Evolutionary conservation across 2,329 filamentous ascomycete genomes (phyloP).

Genomic region (Didymella pinodella): DNA sequence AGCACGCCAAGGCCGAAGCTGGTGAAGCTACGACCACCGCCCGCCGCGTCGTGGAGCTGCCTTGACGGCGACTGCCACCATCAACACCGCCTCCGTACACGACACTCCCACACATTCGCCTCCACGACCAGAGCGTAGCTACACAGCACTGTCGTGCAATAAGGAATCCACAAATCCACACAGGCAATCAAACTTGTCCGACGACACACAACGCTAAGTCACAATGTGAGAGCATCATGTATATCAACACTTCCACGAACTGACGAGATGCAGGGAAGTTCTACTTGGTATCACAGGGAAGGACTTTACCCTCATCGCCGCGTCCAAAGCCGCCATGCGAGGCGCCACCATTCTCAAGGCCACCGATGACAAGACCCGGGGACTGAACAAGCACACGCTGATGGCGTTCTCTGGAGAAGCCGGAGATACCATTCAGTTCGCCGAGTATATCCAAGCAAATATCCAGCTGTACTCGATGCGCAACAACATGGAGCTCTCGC

Average conservation of each 20-base stretch:
- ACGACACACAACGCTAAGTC: constrained; percentile 26
- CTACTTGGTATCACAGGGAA: constrained; percentile 97
- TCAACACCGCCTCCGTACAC: constrained; percentile 10
- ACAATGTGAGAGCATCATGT: constrained; percentile 41
- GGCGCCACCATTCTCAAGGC: constrained; percentile 95
- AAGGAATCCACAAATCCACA: not conserved
- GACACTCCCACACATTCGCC: not conserved
- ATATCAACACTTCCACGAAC: constrained; percentile 3
- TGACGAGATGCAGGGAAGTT: constrained; percentile 79
- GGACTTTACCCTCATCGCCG: constrained; percentile 97
- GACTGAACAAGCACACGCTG: constrained; percentile 90
- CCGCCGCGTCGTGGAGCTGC: constrained; percentile 24
- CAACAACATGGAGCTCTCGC: constrained; percentile 90
- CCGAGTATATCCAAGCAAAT: constrained; percentile 99
- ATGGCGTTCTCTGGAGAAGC: constrained; percentile 97
- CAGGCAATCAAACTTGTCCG: constrained; percentile 3
- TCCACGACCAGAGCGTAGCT: not conserved
- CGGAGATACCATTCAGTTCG: constrained; percentile 98
- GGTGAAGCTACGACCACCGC: constrained; percentile 24
- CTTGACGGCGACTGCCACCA: constrained; percentile 10
- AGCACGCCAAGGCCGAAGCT: constrained; percentile 21
- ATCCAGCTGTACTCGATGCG: constrained; percentile 98
- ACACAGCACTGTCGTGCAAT: not conserved
- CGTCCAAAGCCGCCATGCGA: constrained; percentile 98
- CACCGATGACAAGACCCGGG: constrained; percentile 93